phyloP scores from a whole-genome alignment of 345 rosid genomes.

The Eucalyptus erythrocorys region DNA sequence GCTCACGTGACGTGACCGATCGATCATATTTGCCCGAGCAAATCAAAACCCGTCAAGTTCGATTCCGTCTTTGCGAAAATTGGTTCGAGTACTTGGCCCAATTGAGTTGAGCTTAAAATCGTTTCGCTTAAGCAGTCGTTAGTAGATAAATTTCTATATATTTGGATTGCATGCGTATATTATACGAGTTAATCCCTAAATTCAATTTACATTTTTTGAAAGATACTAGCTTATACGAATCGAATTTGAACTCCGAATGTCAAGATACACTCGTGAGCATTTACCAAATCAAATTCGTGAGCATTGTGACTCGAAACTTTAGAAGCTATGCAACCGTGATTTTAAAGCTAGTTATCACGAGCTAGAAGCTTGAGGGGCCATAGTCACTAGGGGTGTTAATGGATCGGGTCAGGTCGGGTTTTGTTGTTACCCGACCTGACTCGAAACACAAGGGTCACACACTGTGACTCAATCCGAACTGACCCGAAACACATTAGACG shows the following conservation, averaged over 20 bases:
- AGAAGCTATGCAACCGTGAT: fast-evolving
- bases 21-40: not conserved
- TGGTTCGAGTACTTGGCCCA: not conserved
- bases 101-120: not conserved
- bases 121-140: not conserved
- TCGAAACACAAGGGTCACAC: too few species aligned
- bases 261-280: fast-evolving
- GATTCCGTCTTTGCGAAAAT: not conserved
- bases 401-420: too few species aligned
- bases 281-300: fast-evolving
- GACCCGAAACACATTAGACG: too few species aligned
- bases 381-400: too few species aligned
- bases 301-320: fast-evolving
- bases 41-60: not conserved
- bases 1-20: not conserved
- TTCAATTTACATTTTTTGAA: too few species aligned
- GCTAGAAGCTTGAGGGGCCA: too few species aligned
- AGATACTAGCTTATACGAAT: too few species aligned
- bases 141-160: not conserved
- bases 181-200: fast-evolving
- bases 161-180: fast-evolving
- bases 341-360: fast-evolving
- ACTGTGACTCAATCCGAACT: too few species aligned
- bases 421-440: too few species aligned
- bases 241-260: not conserved